Percentiles rank a stretch among this genome's conserved stretches.
These are phyloP conservation scores for Trypanosoma grayi DNA, from an alignment of 208 protist species.

Conservation along the genomic window DNA sequence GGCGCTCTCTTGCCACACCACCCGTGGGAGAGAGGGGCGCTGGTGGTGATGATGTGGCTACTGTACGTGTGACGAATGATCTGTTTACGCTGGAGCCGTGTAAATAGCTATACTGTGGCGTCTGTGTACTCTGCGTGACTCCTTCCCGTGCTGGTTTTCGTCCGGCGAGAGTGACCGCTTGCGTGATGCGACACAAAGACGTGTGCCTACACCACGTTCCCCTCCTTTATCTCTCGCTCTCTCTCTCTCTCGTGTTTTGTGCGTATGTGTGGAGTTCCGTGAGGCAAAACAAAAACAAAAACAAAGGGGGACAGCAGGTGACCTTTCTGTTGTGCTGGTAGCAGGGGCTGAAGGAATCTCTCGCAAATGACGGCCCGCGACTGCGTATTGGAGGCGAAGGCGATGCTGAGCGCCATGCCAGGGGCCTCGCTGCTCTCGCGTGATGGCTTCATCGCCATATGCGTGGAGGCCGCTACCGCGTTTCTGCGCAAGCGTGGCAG, in stretches of 20 bases:
- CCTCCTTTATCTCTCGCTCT: background rate
- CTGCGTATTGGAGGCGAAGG: conserved; percentile 8
- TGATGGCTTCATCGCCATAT: conserved; percentile 13
- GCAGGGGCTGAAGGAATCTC: too few relatives aligned
- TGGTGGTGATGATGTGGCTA: background rate
- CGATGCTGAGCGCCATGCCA: conserved; percentile 8
- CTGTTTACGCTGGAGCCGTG: conserved; percentile 7
- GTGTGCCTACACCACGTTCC: background rate
- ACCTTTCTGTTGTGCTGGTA: too few relatives aligned
- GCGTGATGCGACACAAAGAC: too few relatives aligned
- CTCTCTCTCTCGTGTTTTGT: background rate
- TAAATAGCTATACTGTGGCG: background rate
- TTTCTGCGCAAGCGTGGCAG: background rate
- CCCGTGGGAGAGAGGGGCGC: background rate
- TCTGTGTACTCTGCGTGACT: background rate
- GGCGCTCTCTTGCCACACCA: background rate
- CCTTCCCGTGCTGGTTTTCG: background rate
- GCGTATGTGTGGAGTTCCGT: too few relatives aligned
- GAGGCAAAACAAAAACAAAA: background rate
- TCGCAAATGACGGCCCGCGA: conserved; percentile 4
- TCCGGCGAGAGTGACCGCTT: too few relatives aligned
- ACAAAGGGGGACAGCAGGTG: too few relatives aligned
- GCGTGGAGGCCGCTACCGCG: conserved; percentile 11
- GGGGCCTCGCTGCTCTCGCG: conserved; percentile 3
- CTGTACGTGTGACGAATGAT: background rate